These are phyloP conservation scores for Actinomucor elegans DNA, from an alignment of 371 early-diverging fungal species.

Conservation along the genomic window DNA sequence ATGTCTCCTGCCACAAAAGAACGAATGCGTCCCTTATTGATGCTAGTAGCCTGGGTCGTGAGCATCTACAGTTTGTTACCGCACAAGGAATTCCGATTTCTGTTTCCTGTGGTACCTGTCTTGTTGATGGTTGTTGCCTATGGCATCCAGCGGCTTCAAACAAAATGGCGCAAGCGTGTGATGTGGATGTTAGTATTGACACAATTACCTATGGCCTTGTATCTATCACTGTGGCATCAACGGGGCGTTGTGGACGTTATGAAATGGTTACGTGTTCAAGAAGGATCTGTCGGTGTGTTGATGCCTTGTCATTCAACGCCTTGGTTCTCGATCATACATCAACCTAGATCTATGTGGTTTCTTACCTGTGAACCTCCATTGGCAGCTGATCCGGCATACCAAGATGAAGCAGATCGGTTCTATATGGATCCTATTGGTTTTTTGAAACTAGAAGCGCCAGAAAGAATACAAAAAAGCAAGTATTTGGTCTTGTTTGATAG, in stretches of 20 bases:
- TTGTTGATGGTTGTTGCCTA: slow-evolving; percentile 64
- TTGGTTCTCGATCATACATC: slow-evolving; percentile 76
- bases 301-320: slow-evolving; percentile 98
- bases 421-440: slow-evolving; percentile 68
- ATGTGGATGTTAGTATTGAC: slow-evolving; percentile 51
- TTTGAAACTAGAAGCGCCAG: slow-evolving; percentile 27
- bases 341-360: slow-evolving; percentile 66
- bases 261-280: slow-evolving; percentile 62
- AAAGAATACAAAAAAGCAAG: slow-evolving; percentile 42
- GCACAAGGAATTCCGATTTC: slow-evolving; percentile 95
- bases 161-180: slow-evolving; percentile 21
- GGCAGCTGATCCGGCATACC: slow-evolving; percentile 36
- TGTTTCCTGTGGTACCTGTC: slow-evolving; percentile 83
- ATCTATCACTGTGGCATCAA: slow-evolving; percentile 79
- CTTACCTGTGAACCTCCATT: slow-evolving; percentile 92
- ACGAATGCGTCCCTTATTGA: slow-evolving; percentile 16
- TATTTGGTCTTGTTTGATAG: slow-evolving; percentile 73
- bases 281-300: slow-evolving; percentile 49
- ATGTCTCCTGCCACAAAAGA: slow-evolving; percentile 2
- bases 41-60: slow-evolving; percentile 48
- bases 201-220: slow-evolving; percentile 69
- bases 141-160: slow-evolving; percentile 35
- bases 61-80: slow-evolving; percentile 71
- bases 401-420: slow-evolving; percentile 84
- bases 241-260: slow-evolving; percentile 90